phyloP scores from a whole-genome alignment of 1,139 yeast species.

The Scheffersomyces segobiensis region DNA sequence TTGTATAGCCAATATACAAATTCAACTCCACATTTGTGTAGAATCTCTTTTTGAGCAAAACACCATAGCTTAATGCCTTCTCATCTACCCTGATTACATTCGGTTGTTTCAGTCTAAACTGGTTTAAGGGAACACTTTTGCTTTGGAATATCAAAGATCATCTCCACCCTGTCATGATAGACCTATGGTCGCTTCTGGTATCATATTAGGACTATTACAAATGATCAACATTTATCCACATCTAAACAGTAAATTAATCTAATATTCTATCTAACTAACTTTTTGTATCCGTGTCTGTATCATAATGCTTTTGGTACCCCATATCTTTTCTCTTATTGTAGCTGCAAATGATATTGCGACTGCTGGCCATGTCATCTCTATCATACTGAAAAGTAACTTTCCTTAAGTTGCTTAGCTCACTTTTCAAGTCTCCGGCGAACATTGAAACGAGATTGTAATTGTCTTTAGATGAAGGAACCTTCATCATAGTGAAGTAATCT shows the following conservation, averaged over 20 bases:
- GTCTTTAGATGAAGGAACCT: background rate
- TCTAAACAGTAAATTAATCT: background rate
- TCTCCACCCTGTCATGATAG: constrained; percentile 49
- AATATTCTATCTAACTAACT: too few species aligned
- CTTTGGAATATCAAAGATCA: constrained; percentile 46
- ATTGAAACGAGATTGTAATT: background rate
- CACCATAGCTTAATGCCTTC: constrained; percentile 51
- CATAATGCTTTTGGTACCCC: background rate
- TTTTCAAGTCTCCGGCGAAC: background rate
- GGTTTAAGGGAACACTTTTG: constrained; percentile 52
- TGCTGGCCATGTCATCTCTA: background rate
- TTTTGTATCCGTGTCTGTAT: background rate
- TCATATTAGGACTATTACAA: constrained; percentile 41
- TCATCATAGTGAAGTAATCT: constrained; percentile 1
- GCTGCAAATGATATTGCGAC: background rate
- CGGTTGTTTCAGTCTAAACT: constrained; percentile 54
- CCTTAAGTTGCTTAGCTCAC: background rate
- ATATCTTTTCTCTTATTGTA: background rate
- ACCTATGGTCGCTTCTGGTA: constrained; percentile 16
- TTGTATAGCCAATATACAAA: constrained; percentile 5
- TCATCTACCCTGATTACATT: constrained; percentile 53
- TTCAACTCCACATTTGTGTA: constrained; percentile 3
- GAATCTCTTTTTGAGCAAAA: constrained; percentile 1
- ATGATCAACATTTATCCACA: constrained; percentile 35
- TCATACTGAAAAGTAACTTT: background rate